Evolutionary conservation across 78 protist species (phyloP).

Genomic region (Neovahlkampfia damariscottae): DNA sequence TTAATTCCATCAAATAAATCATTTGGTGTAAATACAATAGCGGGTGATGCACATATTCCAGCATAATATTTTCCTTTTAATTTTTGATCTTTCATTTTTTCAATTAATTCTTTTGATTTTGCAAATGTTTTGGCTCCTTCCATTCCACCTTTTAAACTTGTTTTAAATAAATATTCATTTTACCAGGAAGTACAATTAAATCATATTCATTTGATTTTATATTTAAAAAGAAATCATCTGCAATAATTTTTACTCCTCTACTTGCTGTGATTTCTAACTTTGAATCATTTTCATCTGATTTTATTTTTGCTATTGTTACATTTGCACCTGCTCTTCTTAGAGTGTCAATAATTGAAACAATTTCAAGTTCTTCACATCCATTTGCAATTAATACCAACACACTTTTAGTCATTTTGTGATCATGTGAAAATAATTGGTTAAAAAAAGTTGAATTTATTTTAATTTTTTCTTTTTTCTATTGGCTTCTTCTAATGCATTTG

Average conservation of each 20-base stretch:
- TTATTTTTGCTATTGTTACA: neutral
- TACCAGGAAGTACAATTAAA: neutral
- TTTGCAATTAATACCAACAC: neutral
- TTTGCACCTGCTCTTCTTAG: neutral
- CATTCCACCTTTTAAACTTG: too few species aligned
- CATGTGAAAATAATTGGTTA: too few species aligned
- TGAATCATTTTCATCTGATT: too few species aligned
- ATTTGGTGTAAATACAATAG: neutral
- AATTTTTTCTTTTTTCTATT: too few species aligned
- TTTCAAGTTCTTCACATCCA: neutral
- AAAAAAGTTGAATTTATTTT: too few species aligned
- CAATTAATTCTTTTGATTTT: neutral
- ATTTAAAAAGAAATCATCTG: neutral
- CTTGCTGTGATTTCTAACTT: neutral
- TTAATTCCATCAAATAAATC: neutral
- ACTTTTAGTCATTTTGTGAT: too few species aligned
- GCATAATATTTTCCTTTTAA: neutral
- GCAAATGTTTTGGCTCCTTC: neutral
- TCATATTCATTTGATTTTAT: neutral
- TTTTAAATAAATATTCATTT: too few species aligned
- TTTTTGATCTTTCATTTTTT: neutral
- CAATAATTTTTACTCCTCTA: neutral
- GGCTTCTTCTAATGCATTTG: too few species aligned
- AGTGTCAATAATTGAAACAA: neutral
- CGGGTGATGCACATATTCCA: conserved; percentile 1